Conservation (phyloP, 768 basidiomycete genomes). For the Phaeotremella fagi region DNA sequence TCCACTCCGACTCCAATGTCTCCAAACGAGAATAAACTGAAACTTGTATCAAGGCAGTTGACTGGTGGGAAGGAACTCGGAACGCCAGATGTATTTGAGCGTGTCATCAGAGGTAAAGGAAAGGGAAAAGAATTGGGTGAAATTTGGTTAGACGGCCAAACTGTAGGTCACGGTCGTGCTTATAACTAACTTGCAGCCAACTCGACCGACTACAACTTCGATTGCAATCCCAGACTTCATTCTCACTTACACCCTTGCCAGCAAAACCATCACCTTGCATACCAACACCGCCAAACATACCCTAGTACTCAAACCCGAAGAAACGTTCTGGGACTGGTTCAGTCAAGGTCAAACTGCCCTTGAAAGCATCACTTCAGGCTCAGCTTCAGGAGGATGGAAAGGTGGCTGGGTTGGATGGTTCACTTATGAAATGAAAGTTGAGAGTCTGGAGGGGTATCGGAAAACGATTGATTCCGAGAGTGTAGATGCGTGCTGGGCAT, state of each 20-base stretch:
- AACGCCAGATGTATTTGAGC: slow-evolving; percentile 35
- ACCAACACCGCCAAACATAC: neutral
- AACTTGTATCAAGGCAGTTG: slow-evolving; percentile 22
- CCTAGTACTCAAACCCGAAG: slow-evolving; percentile 12
- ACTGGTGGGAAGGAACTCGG: slow-evolving; percentile 16
- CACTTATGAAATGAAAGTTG: slow-evolving; percentile 49
- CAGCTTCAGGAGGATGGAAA: slow-evolving; percentile 22
- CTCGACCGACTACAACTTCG: slow-evolving; percentile 38
- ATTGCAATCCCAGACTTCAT: slow-evolving; percentile 38
- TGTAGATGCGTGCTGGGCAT: slow-evolving; percentile 46
- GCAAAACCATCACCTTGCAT: slow-evolving; percentile 33
- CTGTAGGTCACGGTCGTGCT: slow-evolving; percentile 24
- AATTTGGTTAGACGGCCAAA: slow-evolving; percentile 47
- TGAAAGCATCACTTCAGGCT: neutral
- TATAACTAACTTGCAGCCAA: slow-evolving; percentile 20
- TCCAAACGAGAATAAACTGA: neutral
- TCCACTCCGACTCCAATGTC: slow-evolving; percentile 3
- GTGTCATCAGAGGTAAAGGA: slow-evolving; percentile 22
- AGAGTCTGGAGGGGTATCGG: slow-evolving; percentile 43
- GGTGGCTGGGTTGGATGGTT: slow-evolving; percentile 50
- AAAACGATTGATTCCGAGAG: slow-evolving; percentile 5
- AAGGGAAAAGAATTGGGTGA: slow-evolving; percentile 27
- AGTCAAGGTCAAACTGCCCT: slow-evolving; percentile 16
- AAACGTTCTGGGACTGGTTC: slow-evolving; percentile 46
- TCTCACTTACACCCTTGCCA: slow-evolving; percentile 36